phyloP scores from a whole-genome alignment of 1,284 basidiomycete genomes.

The Xanthoconium separans region DNA sequence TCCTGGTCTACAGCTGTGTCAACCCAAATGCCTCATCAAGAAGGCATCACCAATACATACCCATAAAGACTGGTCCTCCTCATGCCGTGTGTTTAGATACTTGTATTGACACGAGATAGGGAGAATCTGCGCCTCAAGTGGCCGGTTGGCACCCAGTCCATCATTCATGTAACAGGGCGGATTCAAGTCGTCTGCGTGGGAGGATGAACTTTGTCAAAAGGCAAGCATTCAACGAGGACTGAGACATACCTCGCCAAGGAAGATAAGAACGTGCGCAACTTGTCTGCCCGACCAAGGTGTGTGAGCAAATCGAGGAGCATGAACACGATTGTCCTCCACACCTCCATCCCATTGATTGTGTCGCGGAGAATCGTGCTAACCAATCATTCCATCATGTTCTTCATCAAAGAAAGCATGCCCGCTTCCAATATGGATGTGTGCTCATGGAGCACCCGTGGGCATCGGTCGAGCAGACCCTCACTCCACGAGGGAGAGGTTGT shows the following conservation, averaged over 20 bases:
- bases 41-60: slow-evolving; percentile 40
- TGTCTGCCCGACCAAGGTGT: slow-evolving; percentile 63
- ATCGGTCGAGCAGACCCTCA: slow-evolving; percentile 28
- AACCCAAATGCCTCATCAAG: not conserved
- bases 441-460: slow-evolving; percentile 23
- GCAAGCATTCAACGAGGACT: too few relatives aligned
- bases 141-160: too few relatives aligned
- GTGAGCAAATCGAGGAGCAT: slow-evolving; percentile 80
- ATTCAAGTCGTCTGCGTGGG: too few relatives aligned
- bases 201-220: slow-evolving; percentile 86
- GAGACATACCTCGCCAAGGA: slow-evolving; percentile 73
- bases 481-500: slow-evolving; percentile 39
- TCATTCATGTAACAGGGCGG: too few relatives aligned
- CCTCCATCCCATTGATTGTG: slow-evolving; percentile 91
- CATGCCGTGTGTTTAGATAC: slow-evolving; percentile 80
- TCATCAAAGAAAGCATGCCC: slow-evolving; percentile 64
- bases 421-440: slow-evolving; percentile 48
- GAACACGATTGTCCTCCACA: slow-evolving; percentile 93
- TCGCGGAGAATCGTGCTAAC: slow-evolving; percentile 82
- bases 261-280: slow-evolving; percentile 54
- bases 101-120: slow-evolving; percentile 84
- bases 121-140: slow-evolving; percentile 79
- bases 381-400: slow-evolving; percentile 69
- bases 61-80: slow-evolving; percentile 82
- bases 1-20: slow-evolving; percentile 60